Evolutionary conservation across 768 basidiomycete species (phyloP), one percentile per base, ranked within the genome.

Genomic region (Serendipita indica): DNA sequence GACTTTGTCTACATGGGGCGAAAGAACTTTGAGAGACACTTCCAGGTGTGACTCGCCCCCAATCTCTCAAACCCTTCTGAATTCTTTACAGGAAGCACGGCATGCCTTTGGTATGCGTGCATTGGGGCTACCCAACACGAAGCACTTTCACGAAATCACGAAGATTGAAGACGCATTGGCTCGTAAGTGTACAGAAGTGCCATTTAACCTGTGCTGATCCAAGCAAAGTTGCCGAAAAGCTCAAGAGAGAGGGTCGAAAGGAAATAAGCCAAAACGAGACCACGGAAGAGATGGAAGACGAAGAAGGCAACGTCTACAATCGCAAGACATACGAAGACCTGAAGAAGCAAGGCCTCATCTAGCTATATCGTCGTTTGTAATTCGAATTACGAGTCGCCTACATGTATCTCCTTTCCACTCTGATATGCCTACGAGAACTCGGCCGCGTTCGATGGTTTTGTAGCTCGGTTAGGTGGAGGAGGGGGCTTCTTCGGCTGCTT

Each of bases 41-140:
- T 96, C 75, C 91, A 93, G 74, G 85, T 84, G 56, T 41, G 71
- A 12, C n/a, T 61, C 14, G 57, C 33, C 41, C 20, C 58, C 52
- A 39, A n/a, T 22, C 14, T 30, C 16, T 12, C 3, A 39, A 16
- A 28, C 57, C 64, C 58, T 73, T 63, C 65, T 39, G 62, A 25
- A 59, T 61, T 35, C 62, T 60, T 67, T 60, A 62, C 67, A 88
- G 79, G 96, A 98, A 76, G 88, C 90, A 27, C 78, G 93, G 58
- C 96, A 99, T 72, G 89, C 96, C 1, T 98, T 97, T 64, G 96
- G 93, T 22, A 96, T 99, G 91, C 84, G 91, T 49, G 92, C 94
- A 10, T 78, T 99, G 28, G 96, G 96, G 33, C 76, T 99, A 60
- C 96, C 96, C 1, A 97, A 97, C 64, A 98, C 94, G 1, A 97